A percentile compares a stretch with the other conserved stretches of the same genome.
These are phyloP conservation scores for Cubamyces sp. DNA, from an alignment of 768 basidiomycete genomes.

Conservation along the genomic window DNA sequence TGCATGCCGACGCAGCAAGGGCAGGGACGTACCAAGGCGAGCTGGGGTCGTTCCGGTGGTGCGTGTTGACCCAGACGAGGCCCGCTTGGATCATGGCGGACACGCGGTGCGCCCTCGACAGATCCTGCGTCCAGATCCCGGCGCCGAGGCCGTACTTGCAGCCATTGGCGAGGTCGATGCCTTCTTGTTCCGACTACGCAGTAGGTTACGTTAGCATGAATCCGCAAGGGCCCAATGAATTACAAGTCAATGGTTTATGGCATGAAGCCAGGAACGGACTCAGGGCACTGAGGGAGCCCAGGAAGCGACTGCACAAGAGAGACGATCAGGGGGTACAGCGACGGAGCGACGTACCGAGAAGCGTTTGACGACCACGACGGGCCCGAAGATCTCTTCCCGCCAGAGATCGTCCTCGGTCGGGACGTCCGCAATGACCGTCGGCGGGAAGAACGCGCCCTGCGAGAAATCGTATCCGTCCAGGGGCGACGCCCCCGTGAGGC, in stretches of 20 bases:
- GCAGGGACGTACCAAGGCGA: slow-evolving; percentile 75
- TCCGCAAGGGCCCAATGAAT: too few relatives aligned
- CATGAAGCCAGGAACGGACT: too few relatives aligned
- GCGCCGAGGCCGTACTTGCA: slow-evolving; percentile 83
- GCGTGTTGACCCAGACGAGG: slow-evolving; percentile 87
- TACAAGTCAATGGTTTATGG: too few relatives aligned
- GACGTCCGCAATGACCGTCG: slow-evolving; percentile 72
- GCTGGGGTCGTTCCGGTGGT: slow-evolving; percentile 88
- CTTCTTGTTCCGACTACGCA: slow-evolving; percentile 61
- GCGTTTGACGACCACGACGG: slow-evolving; percentile 71
- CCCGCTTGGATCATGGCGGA: slow-evolving; percentile 73
- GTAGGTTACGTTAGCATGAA: slow-evolving; percentile 31
- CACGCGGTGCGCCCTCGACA: slow-evolving; percentile 78
- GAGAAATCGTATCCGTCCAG: slow-evolving; percentile 77
- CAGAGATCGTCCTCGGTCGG: slow-evolving; percentile 64
- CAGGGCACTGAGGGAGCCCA: too few relatives aligned
- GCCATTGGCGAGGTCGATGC: slow-evolving; percentile 68
- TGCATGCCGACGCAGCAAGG: not conserved
- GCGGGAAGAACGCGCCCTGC: slow-evolving; percentile 75
- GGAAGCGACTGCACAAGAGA: too few relatives aligned
- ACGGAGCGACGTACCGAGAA: slow-evolving; percentile 45
- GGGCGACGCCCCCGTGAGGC: slow-evolving; percentile 62
- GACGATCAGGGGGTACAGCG: not conserved
- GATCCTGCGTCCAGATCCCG: slow-evolving; percentile 76
- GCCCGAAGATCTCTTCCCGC: slow-evolving; percentile 86